phyloP scores from a whole-genome alignment of 352 stramenopile genomes.

The Phytopythium boreale region DNA sequence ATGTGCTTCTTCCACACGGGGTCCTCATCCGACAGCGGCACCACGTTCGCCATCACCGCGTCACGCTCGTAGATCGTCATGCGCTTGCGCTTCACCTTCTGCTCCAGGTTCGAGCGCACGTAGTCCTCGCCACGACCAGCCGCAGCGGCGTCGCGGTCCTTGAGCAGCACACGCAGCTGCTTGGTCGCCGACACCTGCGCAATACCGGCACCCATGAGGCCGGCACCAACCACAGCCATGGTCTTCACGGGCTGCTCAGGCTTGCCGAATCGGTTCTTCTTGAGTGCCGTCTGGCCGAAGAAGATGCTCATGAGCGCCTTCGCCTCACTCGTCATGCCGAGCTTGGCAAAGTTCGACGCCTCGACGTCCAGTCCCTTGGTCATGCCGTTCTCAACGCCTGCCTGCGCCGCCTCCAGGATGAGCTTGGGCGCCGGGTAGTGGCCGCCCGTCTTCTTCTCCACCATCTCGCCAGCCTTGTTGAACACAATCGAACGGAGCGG shows the following conservation, averaged over 20 bases:
- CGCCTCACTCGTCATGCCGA: conserved; percentile 94
- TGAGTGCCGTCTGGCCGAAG: conserved; percentile 96
- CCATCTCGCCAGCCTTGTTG: conserved; percentile 94
- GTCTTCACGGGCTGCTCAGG: conserved; percentile 87
- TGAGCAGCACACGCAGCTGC: conserved; percentile 94
- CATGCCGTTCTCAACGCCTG: conserved; percentile 80
- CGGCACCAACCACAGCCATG: conserved; percentile 96
- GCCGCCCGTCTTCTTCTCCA: conserved; percentile 96
- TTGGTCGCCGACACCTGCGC: conserved; percentile 95
- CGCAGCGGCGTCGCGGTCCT: conserved; percentile 91
- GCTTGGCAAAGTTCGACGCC: conserved; percentile 93
- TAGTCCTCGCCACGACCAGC: conserved; percentile 88
- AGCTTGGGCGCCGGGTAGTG: conserved; percentile 95
- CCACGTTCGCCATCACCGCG: conserved; percentile 88
- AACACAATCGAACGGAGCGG: conserved; percentile 91
- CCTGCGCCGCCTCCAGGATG: conserved; percentile 92
- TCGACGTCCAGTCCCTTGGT: conserved; percentile 91
- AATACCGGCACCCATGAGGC: conserved; percentile 98
- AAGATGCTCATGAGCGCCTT: conserved; percentile 98
- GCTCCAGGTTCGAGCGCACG: conserved; percentile 93
- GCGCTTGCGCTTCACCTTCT: conserved; percentile 93
- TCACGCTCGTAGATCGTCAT: conserved; percentile 93
- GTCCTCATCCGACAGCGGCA: conserved; percentile 92
- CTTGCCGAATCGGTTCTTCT: conserved; percentile 96
- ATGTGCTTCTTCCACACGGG: conserved; percentile 93